These are phyloP conservation scores for Aspergillus aculeatus DNA, from an alignment of 2,329 filamentous ascomycete genomes.

Conservation along the genomic window DNA sequence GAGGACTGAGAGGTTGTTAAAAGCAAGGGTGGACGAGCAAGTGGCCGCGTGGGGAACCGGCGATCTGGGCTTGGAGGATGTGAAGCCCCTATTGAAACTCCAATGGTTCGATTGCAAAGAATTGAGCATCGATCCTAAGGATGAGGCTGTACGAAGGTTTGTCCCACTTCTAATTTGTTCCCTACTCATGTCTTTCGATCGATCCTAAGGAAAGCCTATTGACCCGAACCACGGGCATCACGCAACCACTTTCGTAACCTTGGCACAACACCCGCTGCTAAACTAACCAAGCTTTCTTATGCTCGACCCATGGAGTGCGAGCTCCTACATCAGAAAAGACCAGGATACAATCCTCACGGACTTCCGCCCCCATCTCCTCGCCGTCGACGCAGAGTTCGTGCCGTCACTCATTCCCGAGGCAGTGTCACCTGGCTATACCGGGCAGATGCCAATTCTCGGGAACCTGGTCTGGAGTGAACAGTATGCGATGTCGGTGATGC, in stretches of 20 bases:
- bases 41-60: conserved; percentile 26
- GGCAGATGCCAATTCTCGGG: conserved; percentile 30
- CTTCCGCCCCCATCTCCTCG: conserved; percentile 22
- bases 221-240: too few relatives aligned
- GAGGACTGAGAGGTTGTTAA: conserved; percentile 22
- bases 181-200: too few relatives aligned
- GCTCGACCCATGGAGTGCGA: conserved; percentile 17
- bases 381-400: conserved; percentile 26
- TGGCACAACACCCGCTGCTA: too few relatives aligned
- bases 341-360: conserved; percentile 13
- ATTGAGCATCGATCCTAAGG: conserved; percentile 12
- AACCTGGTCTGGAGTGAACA: conserved; percentile 33
- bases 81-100: conserved; percentile 25
- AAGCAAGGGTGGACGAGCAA: conserved; percentile 22
- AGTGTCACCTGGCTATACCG: conserved; percentile 20
- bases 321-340: conserved; percentile 15
- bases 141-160: background rate
- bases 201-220: too few relatives aligned
- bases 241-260: too few relatives aligned
- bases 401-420: conserved; percentile 5
- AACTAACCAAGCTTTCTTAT: conserved; percentile 13
- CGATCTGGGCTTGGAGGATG: conserved; percentile 15
- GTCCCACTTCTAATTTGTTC: too few relatives aligned
- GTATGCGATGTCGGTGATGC: conserved; percentile 19
- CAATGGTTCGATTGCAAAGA: conserved; percentile 27